Evolutionary conservation across 1,284 basidiomycete genomes (phyloP), one percentile per base, ranked within the genome.

Genomic region (Leccinum solheimii): DNA sequence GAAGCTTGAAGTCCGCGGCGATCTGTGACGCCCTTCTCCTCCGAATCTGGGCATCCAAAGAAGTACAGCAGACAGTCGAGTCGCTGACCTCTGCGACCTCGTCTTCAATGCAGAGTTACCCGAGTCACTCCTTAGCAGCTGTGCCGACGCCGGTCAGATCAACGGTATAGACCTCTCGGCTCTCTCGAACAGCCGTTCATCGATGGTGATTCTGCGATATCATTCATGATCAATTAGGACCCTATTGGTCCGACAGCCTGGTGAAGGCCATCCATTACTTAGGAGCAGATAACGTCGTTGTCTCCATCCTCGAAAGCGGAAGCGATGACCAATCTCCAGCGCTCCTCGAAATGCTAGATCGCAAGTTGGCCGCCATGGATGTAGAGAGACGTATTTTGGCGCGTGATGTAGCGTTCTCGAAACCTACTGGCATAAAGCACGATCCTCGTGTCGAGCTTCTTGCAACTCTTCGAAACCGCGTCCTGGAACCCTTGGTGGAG

Each of bases 231-330:
- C 21, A 21, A 21, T 21, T 21, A 21, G 21, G 21, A 6, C 77
- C 79, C 2, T 77, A 79, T 63, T 81, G 80, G 79, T 74, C 72
- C 4, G 62, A 73, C 16, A 71, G 77, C 30, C 67, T 81, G 55
- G 66, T 75, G 56, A 74, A 74, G 62, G 69, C 71, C 13, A 78
- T 80, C 49, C 64, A 68, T 51, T 78, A 78, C 70, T 76, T 86
- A 43, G 85, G 85, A 10, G 63, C 72, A 3, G 75, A 79, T 50
- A 83, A 84, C 52, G 80, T 81, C 16, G 86, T 79, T 65, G 76
- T 86, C 5, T 85, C 83, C 19, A 75, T 86, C 58, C 78, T 85
- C 66, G 85, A 86, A 69, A 83, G 80, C 57, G 77, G 83, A 66
- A 83, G 81, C 36, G 57, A 62, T 36, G 85, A 86, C 66, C 64